A percentile compares a stretch with the other conserved stretches of the same genome.
These are phyloP conservation scores for Capronia epimyces DNA, from an alignment of 2,329 filamentous ascomycete species.

Conservation along the genomic window DNA sequence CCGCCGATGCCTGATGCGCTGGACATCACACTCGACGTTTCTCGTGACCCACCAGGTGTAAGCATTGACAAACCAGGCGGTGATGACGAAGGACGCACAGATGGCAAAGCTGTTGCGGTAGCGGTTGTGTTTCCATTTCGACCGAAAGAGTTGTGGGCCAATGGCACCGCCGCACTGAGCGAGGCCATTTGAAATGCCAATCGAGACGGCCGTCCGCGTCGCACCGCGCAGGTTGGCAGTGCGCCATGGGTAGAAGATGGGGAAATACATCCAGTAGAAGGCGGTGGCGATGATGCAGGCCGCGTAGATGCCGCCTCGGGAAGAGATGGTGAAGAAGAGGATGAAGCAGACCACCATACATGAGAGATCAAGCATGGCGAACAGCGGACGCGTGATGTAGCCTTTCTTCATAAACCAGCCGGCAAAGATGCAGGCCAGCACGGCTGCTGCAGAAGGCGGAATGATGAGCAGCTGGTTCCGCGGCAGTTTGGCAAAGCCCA, in stretches of 20 bases:
- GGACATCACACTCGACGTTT: neutral
- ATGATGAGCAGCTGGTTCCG: neutral
- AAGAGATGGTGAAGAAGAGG: neutral
- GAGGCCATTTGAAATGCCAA: neutral
- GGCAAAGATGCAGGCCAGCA: neutral
- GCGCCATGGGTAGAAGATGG: neutral
- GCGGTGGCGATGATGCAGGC: neutral
- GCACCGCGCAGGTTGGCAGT: neutral
- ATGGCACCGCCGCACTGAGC: neutral
- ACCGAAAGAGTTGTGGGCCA: neutral
- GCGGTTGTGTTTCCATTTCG: neutral
- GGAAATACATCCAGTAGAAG: neutral
- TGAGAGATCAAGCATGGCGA: neutral
- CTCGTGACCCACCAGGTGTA: neutral
- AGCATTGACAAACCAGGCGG: neutral
- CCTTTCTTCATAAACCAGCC: neutral
- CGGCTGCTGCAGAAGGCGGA: neutral
- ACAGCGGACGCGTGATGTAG: neutral
- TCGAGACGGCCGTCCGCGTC: neutral
- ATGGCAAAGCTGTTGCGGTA: neutral
- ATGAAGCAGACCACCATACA: neutral
- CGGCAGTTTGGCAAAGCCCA: neutral
- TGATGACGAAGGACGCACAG: neutral
- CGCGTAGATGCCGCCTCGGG: neutral
- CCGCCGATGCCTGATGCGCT: neutral